These are phyloP conservation scores for Pichia eremophila DNA, from an alignment of 805 yeast genomes.

Conservation along the genomic window DNA sequence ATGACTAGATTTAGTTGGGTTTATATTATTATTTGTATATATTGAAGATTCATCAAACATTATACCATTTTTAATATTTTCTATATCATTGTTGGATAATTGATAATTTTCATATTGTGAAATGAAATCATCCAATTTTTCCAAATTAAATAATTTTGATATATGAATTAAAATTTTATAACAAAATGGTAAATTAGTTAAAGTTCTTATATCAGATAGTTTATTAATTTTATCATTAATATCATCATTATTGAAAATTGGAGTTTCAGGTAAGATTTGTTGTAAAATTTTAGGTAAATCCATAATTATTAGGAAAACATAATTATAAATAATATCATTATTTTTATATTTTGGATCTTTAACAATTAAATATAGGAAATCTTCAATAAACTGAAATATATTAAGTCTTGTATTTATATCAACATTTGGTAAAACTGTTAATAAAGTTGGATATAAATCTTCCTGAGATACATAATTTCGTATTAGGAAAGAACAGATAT, in stretches of 20 bases:
- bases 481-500: slow-evolving; percentile 48
- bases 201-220: slow-evolving; percentile 13
- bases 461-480: slow-evolving; percentile 52
- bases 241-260: slow-evolving; percentile 7
- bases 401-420: slow-evolving; percentile 58
- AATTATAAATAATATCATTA: slow-evolving; percentile 8
- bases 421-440: slow-evolving; percentile 45
- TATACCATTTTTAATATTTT: slow-evolving; percentile 19
- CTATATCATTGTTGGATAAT: slow-evolving; percentile 30
- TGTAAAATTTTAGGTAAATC: slow-evolving; percentile 28
- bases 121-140: slow-evolving; percentile 17
- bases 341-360: slow-evolving; percentile 7
- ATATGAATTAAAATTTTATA: slow-evolving; percentile 20
- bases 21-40: neutral
- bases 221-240: neutral
- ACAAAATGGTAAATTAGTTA: slow-evolving; percentile 23
- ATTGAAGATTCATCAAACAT: slow-evolving; percentile 25
- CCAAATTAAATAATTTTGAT: slow-evolving; percentile 15
- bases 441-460: slow-evolving; percentile 57
- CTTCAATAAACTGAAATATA: slow-evolving; percentile 60
- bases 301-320: slow-evolving; percentile 15
- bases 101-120: slow-evolving; percentile 23
- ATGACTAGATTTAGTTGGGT: slow-evolving; percentile 10
- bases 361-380: slow-evolving; percentile 32
- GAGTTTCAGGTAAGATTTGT: slow-evolving; percentile 26